phyloP scores from a whole-genome alignment of 2,329 filamentous ascomycete species.

The Biscogniauxia marginata region DNA sequence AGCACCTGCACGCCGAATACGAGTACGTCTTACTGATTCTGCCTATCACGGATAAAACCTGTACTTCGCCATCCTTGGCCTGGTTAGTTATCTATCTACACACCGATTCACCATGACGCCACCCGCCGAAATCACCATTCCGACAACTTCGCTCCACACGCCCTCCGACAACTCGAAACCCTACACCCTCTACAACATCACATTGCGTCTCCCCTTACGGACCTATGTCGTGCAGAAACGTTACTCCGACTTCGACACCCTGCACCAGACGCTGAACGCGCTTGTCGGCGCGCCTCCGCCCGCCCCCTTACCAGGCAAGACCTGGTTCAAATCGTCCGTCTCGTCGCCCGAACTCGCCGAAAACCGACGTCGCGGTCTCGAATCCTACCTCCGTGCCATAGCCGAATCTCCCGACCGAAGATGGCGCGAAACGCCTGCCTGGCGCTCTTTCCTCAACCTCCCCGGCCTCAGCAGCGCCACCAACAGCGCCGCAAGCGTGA shows the following conservation, averaged over 20 bases:
- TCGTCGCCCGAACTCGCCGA: slow-evolving; percentile 69
- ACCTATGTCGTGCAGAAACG: slow-evolving; percentile 76
- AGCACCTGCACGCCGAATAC: too few species aligned
- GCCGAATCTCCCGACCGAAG: slow-evolving; percentile 70
- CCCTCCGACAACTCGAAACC: slow-evolving; percentile 56
- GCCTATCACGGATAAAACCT: neutral
- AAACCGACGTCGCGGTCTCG: slow-evolving; percentile 64
- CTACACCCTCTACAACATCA: slow-evolving; percentile 77
- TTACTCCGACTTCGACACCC: slow-evolving; percentile 73
- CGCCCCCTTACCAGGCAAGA: slow-evolving; percentile 66
- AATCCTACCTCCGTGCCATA: slow-evolving; percentile 70
- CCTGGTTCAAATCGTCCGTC: slow-evolving; percentile 74
- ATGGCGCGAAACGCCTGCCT: slow-evolving; percentile 72
- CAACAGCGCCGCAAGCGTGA: slow-evolving; percentile 48
- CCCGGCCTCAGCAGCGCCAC: slow-evolving; percentile 50
- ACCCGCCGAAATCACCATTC: slow-evolving; percentile 65
- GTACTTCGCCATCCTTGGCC: too few species aligned
- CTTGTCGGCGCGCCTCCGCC: slow-evolving; percentile 65
- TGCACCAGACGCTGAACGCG: slow-evolving; percentile 62
- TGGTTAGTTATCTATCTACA: neutral
- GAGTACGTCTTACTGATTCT: too few species aligned
- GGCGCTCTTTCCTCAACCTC: slow-evolving; percentile 72
- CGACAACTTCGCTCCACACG: slow-evolving; percentile 58
- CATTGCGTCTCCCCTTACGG: slow-evolving; percentile 71
- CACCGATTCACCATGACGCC: slow-evolving; percentile 53